Evolutionary conservation across 2,329 filamentous ascomycete genomes (phyloP).

Genomic region (Helicocarpus griseus): DNA sequence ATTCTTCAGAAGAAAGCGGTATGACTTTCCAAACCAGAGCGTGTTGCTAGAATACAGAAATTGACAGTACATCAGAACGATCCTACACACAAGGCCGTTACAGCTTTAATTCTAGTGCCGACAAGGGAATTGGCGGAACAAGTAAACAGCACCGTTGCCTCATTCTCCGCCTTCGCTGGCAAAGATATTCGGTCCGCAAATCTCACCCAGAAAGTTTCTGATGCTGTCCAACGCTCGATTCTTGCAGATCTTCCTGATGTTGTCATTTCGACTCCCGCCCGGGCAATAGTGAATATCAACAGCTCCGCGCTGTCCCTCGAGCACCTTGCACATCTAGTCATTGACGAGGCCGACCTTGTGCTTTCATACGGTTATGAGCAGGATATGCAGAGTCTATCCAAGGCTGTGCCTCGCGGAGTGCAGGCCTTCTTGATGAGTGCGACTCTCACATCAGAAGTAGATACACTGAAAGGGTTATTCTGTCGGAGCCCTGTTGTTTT

Average conservation of each 20-base stretch:
- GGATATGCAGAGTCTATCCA: conserved; percentile 70
- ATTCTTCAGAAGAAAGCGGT: conserved; percentile 71
- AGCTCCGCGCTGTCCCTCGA: conserved; percentile 60
- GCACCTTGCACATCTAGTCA: conserved; percentile 65
- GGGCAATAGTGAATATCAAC: conserved; percentile 69
- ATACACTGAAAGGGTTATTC: conserved; percentile 75
- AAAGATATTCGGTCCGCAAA: conserved; percentile 78
- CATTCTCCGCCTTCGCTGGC: conserved; percentile 71
- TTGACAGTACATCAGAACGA: conserved; percentile 59
- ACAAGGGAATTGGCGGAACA: conserved; percentile 92
- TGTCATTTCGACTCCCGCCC: conserved; percentile 81
- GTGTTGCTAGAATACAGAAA: background rate
- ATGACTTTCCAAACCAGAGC: conserved; percentile 13
- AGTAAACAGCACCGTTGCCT: conserved; percentile 67
- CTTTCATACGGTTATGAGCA: conserved; percentile 91
- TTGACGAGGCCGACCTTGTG: conserved; percentile 91
- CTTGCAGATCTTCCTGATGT: conserved; percentile 81
- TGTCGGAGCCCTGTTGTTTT: conserved; percentile 70
- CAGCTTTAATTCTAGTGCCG: conserved; percentile 82
- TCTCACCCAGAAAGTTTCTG: conserved; percentile 80
- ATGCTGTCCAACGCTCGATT: conserved; percentile 77
- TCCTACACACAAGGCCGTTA: conserved; percentile 42
- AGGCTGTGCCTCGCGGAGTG: conserved; percentile 69
- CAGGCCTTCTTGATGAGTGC: conserved; percentile 93
- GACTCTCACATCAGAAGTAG: conserved; percentile 78